Percentiles rank a stretch among this genome's conserved stretches.
phyloP scores from a whole-genome alignment of 371 early-diverging fungal genomes.

The Lichtheimia corymbifera region DNA sequence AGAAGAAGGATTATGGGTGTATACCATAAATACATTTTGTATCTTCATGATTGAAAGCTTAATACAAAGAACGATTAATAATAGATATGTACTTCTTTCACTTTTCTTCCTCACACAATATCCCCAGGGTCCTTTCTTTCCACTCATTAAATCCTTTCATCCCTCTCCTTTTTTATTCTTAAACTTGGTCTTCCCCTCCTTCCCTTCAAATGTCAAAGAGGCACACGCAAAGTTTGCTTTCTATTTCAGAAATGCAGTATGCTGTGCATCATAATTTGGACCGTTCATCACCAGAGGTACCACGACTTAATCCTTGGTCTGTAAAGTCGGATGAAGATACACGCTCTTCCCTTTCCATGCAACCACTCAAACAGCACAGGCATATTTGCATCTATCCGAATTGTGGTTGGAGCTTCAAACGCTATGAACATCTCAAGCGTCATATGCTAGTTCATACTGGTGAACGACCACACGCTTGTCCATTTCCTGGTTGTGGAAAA shows the following conservation, averaged over 20 bases:
- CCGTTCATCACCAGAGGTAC: constrained; percentile 9
- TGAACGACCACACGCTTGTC: constrained; percentile 60
- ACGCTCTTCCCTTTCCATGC: constrained; percentile 11
- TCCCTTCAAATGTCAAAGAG: constrained; percentile 5
- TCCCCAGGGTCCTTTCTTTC: too few species aligned
- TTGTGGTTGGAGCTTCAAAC: constrained; percentile 61
- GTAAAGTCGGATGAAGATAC: neutral
- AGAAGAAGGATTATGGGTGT: neutral
- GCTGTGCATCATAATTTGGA: constrained; percentile 21
- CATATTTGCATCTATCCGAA: constrained; percentile 48
- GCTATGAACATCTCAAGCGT: constrained; percentile 78
- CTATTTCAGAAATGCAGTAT: constrained; percentile 9
- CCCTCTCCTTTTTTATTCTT: constrained; percentile 1
- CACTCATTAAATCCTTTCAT: neutral
- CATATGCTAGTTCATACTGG: constrained; percentile 66
- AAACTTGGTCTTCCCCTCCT: neutral
- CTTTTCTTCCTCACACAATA: too few species aligned
- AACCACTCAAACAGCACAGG: constrained; percentile 16
- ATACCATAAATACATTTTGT: neutral
- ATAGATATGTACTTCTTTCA: too few species aligned
- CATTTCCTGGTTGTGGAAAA: constrained; percentile 56
- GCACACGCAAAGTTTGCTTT: constrained; percentile 5
- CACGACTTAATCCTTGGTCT: constrained; percentile 15
- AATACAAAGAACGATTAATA: neutral
- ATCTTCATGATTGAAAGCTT: constrained; percentile 10